Base-by-base conservation (phyloP, 2,329 filamentous ascomycete species). In the Arthrobotrys sphaeroides region DNA sequence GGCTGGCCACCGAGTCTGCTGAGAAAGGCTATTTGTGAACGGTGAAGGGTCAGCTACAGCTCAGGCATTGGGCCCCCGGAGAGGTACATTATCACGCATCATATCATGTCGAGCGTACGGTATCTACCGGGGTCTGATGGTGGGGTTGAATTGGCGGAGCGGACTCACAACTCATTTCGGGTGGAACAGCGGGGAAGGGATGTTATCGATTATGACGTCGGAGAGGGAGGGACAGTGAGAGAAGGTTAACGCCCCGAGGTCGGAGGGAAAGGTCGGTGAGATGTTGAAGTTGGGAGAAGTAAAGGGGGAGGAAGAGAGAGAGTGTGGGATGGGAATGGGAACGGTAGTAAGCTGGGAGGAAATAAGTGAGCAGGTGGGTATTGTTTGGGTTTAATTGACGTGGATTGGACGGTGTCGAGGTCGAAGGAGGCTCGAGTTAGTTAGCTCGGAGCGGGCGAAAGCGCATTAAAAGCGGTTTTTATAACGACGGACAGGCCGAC, bases 1-100 rank as follows among this genome's bases (percentile, higher is more conserved):
- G 79, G 79, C 64, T 80, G 79, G 20, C 78, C 79, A 42, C 78
- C 69, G 42, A 80, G 66, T 66, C 77, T 79, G 60, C 76, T 79
- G 49, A 80, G 72, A 10, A 75, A 59, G 55, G 72, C 72, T 75
- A 40, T 53, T 16, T 40, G 51, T 51, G 31, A 20, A 47, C n/a
- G 49, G 9, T 20, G n/a, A 51, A 51, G 40, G 42, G 65, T 69
- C 53, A 69, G 53, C 45, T 51, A 36, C 36, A 60, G 40, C 40
- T 42, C 55, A 60, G 18, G 26, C 10, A 43, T 38, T 12, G 51
- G n/a, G n/a, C n/a, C 51, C 31, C 51, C 24, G 51, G 51, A 18
- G 51, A 55, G 51, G 51, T 55, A 55, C 51, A 55, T 38, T 55
- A 38, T 55, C 51, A 55, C 51, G 51, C 51, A 55, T 55, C 51